phyloP scores from a whole-genome alignment of 2,329 filamentous ascomycete genomes.

The Phialophora expanda region DNA sequence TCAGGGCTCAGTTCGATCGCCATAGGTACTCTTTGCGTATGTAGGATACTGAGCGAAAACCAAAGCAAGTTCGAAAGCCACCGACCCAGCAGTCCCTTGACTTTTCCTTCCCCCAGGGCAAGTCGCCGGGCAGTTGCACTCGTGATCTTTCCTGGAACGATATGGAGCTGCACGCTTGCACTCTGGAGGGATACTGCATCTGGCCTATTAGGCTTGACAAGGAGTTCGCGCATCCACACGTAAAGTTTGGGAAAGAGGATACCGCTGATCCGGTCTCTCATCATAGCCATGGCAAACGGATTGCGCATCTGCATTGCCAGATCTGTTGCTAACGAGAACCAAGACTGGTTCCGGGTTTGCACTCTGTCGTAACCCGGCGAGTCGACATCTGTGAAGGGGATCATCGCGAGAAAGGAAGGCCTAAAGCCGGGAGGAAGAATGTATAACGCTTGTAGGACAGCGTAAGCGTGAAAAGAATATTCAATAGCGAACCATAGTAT shows the following conservation, averaged over 20 bases:
- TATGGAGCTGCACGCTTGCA: not conserved
- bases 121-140: not conserved
- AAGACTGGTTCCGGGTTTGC: conserved; percentile 42
- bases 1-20: conserved; percentile 24
- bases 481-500: conserved; percentile 47
- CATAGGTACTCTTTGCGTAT: conserved; percentile 27
- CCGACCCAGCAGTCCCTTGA: not conserved
- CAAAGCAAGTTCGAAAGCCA: conserved; percentile 27
- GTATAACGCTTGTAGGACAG: conserved; percentile 50
- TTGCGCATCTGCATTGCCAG: conserved; percentile 42
- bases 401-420: conserved; percentile 43
- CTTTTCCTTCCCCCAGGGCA: not conserved
- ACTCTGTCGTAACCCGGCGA: conserved; percentile 46
- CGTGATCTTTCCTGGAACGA: not conserved
- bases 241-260: conserved; percentile 28
- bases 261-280: conserved; percentile 27
- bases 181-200: conserved; percentile 32
- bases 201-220: conserved; percentile 33
- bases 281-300: conserved; percentile 41
- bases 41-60: conserved; percentile 29
- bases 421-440: conserved; percentile 46
- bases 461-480: conserved; percentile 51
- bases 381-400: conserved; percentile 45
- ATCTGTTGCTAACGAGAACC: conserved; percentile 41
- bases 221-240: conserved; percentile 26